Base-by-base conservation (phyloP, 1,284 basidiomycete genomes). In the Gomphus bonarii region DNA sequence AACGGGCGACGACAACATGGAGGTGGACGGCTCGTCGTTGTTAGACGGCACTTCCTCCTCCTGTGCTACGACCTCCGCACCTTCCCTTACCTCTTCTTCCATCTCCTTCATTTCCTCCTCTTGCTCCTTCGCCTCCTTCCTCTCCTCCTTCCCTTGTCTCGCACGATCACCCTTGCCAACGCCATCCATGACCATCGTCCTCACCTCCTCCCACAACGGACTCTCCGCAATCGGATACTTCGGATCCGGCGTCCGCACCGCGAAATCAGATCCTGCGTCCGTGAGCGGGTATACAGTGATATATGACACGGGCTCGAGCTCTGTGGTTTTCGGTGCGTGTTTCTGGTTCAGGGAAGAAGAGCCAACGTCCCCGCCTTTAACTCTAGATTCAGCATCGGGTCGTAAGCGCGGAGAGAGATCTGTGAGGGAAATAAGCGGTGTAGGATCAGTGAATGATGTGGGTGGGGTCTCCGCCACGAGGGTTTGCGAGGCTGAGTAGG, bases 131-230 rank as follows among this genome's bases (percentile, higher is more conserved):
- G n/a, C n/a, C n/a, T n/a, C n/a, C n/a, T n/a, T n/a, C n/a, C n/a
- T 16, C 36, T 38, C 28, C 44, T 16, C n/a, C 8, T n/a, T 9
- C 4, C 9, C 50, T 25, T 7, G 3, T 11, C 14, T 11, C 12
- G 28, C 7, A 16, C 10, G 11, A 16, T 16, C 36, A 16, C 11
- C 36, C 7, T 6, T 20, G 4, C 20, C 6, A 4, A 16, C 38
- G 16, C 33, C 44, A 10, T 33, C 31, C 31, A 43, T 18, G 33
- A 55, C 43, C 1, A 55, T 31, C 28, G 30, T 47, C 54, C 54
- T 1, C 18, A 55, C 54, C 28, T 55, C 54, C 30, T 55, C 7
- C 54, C 54, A 55, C 7, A 55, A 22, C 44, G 54, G 54, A 25
- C 54, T 55, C 6, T 46, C 44, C 9, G 42, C 44, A 30, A 55